Conservation (phyloP, 2,329 filamentous ascomycete species). For the Diaporthe ampelina region DNA sequence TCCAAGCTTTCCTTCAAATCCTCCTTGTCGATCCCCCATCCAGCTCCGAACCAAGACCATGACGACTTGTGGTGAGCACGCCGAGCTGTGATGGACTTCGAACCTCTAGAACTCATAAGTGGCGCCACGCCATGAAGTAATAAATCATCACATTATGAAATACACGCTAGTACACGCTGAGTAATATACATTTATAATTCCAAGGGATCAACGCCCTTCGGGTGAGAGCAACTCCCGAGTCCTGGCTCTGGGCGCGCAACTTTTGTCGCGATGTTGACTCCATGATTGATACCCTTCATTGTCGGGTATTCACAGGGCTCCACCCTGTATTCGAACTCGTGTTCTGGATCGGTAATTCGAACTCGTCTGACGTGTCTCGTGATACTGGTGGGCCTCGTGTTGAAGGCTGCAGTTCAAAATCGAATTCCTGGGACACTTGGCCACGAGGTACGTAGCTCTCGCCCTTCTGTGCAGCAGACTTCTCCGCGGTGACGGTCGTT, state of each 20-base stretch:
- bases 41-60: background rate
- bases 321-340: background rate
- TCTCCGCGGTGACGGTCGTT: background rate
- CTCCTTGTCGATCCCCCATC: background rate
- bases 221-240: slow-evolving; percentile 14
- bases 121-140: slow-evolving; percentile 1
- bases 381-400: slow-evolving; percentile 10
- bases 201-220: background rate
- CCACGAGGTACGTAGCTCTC: background rate
- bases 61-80: background rate
- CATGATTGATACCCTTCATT: background rate
- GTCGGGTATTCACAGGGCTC: slow-evolving; percentile 1
- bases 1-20: background rate
- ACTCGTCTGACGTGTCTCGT: slow-evolving; percentile 9
- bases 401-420: background rate
- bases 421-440: background rate
- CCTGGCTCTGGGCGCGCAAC: background rate
- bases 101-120: background rate
- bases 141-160: slow-evolving; percentile 8
- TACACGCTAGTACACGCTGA: slow-evolving; percentile 5
- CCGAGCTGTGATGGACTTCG: background rate
- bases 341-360: slow-evolving; percentile 14
- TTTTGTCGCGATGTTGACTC: background rate
- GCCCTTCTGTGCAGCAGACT: slow-evolving; percentile 14
- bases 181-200: background rate